phyloP scores from a whole-genome alignment of 352 stramenopile species.

The Phytopythium kandeliae region DNA sequence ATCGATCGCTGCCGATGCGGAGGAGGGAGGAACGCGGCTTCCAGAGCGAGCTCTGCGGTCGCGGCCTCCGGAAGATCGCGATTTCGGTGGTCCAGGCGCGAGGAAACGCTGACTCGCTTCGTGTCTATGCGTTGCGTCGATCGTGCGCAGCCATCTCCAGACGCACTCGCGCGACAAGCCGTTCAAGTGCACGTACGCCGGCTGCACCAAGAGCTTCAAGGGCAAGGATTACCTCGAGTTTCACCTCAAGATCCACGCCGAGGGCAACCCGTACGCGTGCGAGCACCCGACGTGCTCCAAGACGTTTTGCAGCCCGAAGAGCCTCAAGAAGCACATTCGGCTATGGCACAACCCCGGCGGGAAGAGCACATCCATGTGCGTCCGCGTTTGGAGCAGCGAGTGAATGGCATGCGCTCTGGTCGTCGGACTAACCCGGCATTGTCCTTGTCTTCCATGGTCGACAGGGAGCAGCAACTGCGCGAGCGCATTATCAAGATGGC shows the following conservation, averaged over 20 bases:
- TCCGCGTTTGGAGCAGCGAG: neutral
- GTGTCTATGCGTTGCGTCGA: conserved; percentile 5
- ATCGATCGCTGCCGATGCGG: too few species aligned
- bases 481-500: conserved; percentile 86
- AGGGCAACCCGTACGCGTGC: conserved; percentile 77
- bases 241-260: conserved; percentile 79
- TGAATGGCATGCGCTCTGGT: neutral
- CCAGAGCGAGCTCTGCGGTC: too few species aligned
- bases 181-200: conserved; percentile 81
- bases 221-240: conserved; percentile 84
- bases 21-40: too few species aligned
- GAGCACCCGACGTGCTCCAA: conserved; percentile 78
- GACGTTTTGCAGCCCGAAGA: conserved; percentile 82
- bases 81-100: neutral
- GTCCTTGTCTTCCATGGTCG: too few species aligned
- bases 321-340: conserved; percentile 78
- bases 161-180: conserved; percentile 83
- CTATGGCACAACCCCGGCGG: conserved; percentile 77
- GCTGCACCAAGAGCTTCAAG: conserved; percentile 87
- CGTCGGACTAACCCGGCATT: too few species aligned
- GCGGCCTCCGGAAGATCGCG: too few species aligned
- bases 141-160: conserved; percentile 53
- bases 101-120: neutral
- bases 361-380: conserved; percentile 75
- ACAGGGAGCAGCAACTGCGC: conserved; percentile 66